Evolutionary conservation across 2,329 filamentous ascomycete genomes (phyloP).

Genomic region (Microdochium bolleyi): DNA sequence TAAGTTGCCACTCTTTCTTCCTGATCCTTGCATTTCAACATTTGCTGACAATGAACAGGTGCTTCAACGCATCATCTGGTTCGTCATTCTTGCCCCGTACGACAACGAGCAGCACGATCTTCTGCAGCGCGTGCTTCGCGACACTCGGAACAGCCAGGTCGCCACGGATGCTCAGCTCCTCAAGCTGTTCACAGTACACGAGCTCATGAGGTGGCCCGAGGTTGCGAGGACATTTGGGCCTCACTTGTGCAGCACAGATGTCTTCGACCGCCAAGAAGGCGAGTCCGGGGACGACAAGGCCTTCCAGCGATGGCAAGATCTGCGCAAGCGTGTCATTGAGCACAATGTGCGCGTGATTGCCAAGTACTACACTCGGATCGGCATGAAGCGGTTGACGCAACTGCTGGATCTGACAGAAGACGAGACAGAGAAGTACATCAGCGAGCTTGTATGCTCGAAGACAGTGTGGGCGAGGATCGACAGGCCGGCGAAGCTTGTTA

Average conservation of each 20-base stretch:
- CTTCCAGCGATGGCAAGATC: constrained; percentile 80
- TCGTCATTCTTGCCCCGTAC: constrained; percentile 90
- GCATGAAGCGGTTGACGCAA: constrained; percentile 82
- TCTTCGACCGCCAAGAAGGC: constrained; percentile 65
- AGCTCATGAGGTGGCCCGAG: constrained; percentile 97
- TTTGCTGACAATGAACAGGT: constrained; percentile 43
- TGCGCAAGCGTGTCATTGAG: constrained; percentile 97
- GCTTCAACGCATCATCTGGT: constrained; percentile 93
- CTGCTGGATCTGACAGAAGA: constrained; percentile 88
- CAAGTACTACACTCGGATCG: constrained; percentile 97
- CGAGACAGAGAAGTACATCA: constrained; percentile 98
- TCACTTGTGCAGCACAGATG: constrained; percentile 80
- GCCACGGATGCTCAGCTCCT: constrained; percentile 76
- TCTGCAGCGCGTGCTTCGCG: constrained; percentile 83
- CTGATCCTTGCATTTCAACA: constrained; percentile 2
- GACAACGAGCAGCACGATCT: constrained; percentile 99
- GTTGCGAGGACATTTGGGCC: constrained; percentile 83
- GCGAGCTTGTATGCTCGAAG: constrained; percentile 92
- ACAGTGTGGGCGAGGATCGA: constrained; percentile 98
- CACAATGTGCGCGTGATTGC: constrained; percentile 97
- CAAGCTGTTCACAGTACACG: constrained; percentile 89
- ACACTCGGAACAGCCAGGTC: constrained; percentile 72
- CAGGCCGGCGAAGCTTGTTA: constrained; percentile 83
- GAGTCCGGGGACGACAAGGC: constrained; percentile 72
- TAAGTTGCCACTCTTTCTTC: constrained; percentile 35